Conservation (phyloP, 2,329 filamentous ascomycete species). For the Nemania diffusa region DNA sequence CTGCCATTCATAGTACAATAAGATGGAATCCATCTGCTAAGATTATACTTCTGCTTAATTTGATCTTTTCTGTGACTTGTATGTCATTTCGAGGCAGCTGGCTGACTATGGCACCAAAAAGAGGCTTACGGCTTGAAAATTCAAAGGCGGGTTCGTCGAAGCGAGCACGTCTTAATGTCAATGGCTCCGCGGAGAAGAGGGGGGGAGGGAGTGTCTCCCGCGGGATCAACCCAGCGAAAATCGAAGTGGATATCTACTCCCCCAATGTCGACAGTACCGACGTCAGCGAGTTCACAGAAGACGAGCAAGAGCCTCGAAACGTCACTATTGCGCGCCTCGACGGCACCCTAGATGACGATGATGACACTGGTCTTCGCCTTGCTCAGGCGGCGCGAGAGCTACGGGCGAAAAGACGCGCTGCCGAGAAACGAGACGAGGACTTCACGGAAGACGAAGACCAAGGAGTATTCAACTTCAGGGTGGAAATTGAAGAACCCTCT, state of each 20-base stretch:
- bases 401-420: slow-evolving; percentile 19
- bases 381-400: neutral
- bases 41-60: neutral
- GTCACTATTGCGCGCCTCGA: neutral
- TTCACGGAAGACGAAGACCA: neutral
- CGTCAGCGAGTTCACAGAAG: slow-evolving; percentile 9
- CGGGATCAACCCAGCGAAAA: neutral
- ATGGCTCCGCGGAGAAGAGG: neutral
- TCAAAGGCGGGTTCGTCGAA: neutral
- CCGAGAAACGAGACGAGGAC: slow-evolving; percentile 1
- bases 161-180: neutral
- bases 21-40: slow-evolving; percentile 3
- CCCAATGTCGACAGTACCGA: slow-evolving; percentile 24
- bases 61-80: neutral
- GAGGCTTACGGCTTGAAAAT: neutral
- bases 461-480: neutral
- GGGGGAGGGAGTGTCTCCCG: neutral
- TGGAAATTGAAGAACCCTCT: neutral
- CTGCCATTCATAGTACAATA: neutral
- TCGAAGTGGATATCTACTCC: slow-evolving; percentile 4
- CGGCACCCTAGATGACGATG: neutral
- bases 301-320: neutral
- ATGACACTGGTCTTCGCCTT: neutral
- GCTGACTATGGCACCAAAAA: slow-evolving; percentile 23
- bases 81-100: neutral